A percentile compares a stretch with the other conserved stretches of the same genome.
These are phyloP conservation scores for Fusarium devonianum DNA, from an alignment of 2,329 filamentous ascomycete species.

Conservation along the genomic window DNA sequence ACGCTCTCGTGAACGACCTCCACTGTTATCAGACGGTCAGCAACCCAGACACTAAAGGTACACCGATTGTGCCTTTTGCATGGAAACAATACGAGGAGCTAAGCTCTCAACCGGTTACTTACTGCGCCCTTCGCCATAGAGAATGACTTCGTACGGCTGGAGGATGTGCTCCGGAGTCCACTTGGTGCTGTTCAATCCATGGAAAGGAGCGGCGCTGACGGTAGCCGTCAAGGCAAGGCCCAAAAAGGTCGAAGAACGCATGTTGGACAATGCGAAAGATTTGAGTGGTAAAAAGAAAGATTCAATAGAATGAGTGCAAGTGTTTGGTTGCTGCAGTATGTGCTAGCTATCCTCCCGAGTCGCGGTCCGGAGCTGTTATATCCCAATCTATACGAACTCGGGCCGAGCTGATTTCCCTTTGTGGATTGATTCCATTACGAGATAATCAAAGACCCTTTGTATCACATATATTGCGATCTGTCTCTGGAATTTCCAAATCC, in stretches of 20 bases:
- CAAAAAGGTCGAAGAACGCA: neutral
- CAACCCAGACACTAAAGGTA: too few relatives aligned
- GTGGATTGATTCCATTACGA: neutral
- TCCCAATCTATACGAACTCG: neutral
- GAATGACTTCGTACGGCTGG: conserved; percentile 24
- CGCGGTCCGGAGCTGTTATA: neutral
- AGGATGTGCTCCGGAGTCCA: conserved; percentile 28
- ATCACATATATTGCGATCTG: neutral
- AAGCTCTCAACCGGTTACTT: too few relatives aligned
- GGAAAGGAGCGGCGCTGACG: conserved; percentile 18
- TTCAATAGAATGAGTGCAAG: neutral
- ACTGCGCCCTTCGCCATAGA: conserved; percentile 22
- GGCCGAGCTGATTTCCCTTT: neutral
- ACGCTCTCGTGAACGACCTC: conserved; percentile 20
- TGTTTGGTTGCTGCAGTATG: neutral
- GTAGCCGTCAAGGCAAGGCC: neutral
- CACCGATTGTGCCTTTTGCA: too few relatives aligned
- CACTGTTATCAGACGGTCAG: conserved; percentile 1
- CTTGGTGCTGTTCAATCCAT: conserved; percentile 21
- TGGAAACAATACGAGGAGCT: too few relatives aligned
- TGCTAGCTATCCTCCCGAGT: neutral
- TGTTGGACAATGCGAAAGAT: neutral
- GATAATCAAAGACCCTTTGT: neutral
- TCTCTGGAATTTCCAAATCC: conserved; percentile 3
- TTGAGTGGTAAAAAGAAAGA: neutral